Base-by-base conservation (phyloP, 2,329 filamentous ascomycete genomes). In the Aspergillaceae sp. region DNA sequence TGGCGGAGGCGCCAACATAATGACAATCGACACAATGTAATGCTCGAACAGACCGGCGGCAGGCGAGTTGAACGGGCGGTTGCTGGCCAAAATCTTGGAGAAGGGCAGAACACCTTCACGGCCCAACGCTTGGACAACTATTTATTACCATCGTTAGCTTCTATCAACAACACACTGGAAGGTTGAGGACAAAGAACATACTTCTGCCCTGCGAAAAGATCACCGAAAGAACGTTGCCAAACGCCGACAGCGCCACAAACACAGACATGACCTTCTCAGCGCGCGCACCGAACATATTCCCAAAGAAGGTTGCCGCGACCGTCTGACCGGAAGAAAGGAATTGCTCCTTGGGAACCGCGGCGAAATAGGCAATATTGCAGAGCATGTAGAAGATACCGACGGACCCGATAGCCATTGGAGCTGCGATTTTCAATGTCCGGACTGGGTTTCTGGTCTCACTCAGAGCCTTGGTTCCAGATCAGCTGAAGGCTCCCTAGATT, bases 101-200 rank as follows among this genome's bases (percentile, higher is more conserved):
- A 75, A 83, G 0, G 84, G 84, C 9, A 87, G 57, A 4, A 87
- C 68, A 0, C 82, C 82, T 56, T 87, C 83, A 56, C 84, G 84
- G 1, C 79, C 84, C 40, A 87, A 69, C 60, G 86, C 83, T 50
- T 71, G 68, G 40, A 68, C 61, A 47, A 69, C 63, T 67, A 19
- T 19, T 19, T 19, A 19, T 19, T 19, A 29, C 38, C 40, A 19
- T 1, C 10, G 41, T 47, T 42, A 51, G 40, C 49, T 33, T 50
- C 8, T 5, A 41, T 6, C 26, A 29, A 11, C 8, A 46, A 28
- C 33, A 30, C 5, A 2, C 6, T 6, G 6, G 8, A 3, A 2
- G 30, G 30, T 32, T 5, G 42, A 10, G 26, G 19, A 19, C 19
- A 19, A 2, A 42, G 32, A 44, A 57, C 63, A 36, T 60, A 66